A percentile compares a stretch with the other conserved stretches of the same genome.
Evolutionary conservation across 495 filamentous ascomycete genomes (phyloP).

Genomic region (Penicillium nucicola): DNA sequence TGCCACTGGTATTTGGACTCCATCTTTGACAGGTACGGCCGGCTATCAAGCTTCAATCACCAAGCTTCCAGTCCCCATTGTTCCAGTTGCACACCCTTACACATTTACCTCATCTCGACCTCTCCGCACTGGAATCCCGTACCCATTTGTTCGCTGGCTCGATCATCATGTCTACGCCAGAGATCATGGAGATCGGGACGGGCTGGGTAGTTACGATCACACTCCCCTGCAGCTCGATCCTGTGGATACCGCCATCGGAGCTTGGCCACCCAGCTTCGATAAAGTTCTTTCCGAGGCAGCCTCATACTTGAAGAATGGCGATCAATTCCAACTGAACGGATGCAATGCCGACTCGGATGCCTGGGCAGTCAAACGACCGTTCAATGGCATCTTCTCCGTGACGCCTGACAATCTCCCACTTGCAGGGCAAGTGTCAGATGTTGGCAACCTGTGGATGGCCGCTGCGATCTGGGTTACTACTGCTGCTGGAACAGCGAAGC

Average conservation of each 20-base stretch:
- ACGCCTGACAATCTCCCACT: conserved; percentile 37
- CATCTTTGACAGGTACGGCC: conserved; percentile 16
- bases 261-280: conserved; percentile 27
- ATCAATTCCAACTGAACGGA: conserved; percentile 9
- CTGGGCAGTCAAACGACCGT: conserved; percentile 15
- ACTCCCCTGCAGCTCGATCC: conserved; percentile 20
- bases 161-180: conserved; percentile 36
- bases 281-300: conserved; percentile 22
- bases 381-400: conserved; percentile 37
- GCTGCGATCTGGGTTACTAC: conserved; percentile 38
- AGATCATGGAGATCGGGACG: conserved; percentile 31
- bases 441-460: conserved; percentile 24
- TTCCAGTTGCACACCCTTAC: conserved; percentile 36
- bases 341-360: neutral
- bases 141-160: conserved; percentile 32
- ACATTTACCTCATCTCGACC: conserved; percentile 23
- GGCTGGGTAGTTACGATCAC: conserved; percentile 33
- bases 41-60: neutral
- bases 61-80: conserved; percentile 24
- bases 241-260: conserved; percentile 20
- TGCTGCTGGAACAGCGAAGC: conserved; percentile 31
- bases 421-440: conserved; percentile 21
- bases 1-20: conserved; percentile 33
- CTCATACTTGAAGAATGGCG: conserved; percentile 10
- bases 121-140: conserved; percentile 2